phyloP scores from a whole-genome alignment of 805 yeast species.

The Metschnikowia santaceciliae region DNA sequence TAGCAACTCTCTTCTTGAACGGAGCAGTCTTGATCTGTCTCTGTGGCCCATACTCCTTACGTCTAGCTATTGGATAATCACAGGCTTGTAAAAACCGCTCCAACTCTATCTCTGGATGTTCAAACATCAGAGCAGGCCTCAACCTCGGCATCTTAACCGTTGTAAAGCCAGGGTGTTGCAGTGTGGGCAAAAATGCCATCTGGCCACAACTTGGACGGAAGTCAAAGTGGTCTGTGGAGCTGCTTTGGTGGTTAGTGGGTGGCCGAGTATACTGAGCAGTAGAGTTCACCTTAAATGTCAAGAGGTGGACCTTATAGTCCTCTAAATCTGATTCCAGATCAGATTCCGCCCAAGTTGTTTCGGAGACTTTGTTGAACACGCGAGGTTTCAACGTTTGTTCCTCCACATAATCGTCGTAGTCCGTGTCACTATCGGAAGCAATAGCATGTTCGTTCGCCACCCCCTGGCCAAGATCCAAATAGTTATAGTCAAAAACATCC shows the following conservation, averaged over 20 bases:
- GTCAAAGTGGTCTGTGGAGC: slow-evolving; percentile 12
- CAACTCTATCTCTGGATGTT: slow-evolving; percentile 4
- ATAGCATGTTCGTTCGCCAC: slow-evolving; percentile 12
- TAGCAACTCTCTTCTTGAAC: not conserved
- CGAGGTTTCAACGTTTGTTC: not conserved
- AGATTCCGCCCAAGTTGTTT: slow-evolving; percentile 4
- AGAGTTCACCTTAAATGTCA: slow-evolving; percentile 16
- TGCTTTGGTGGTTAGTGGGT: slow-evolving; percentile 5
- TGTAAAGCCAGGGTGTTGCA: slow-evolving; percentile 8
- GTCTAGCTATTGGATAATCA: slow-evolving; percentile 1
- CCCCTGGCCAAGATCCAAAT: slow-evolving; percentile 5
- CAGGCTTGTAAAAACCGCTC: slow-evolving; percentile 10
- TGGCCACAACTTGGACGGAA: not conserved
- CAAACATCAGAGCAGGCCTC: slow-evolving; percentile 1
- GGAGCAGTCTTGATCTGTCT: not conserved
- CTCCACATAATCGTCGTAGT: slow-evolving; percentile 10
- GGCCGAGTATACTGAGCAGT: slow-evolving; percentile 15
- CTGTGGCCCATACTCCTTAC: not conserved
- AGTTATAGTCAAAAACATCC: slow-evolving; percentile 17
- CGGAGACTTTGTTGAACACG: not conserved
- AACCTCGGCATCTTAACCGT: not conserved
- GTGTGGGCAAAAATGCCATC: slow-evolving; percentile 2
- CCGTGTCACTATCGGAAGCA: slow-evolving; percentile 17
- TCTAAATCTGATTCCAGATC: slow-evolving; percentile 13
- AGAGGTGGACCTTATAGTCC: slow-evolving; percentile 16